Base-by-base conservation (phyloP, 2,329 filamentous ascomycete species). In the Metarhizium brunneum region DNA sequence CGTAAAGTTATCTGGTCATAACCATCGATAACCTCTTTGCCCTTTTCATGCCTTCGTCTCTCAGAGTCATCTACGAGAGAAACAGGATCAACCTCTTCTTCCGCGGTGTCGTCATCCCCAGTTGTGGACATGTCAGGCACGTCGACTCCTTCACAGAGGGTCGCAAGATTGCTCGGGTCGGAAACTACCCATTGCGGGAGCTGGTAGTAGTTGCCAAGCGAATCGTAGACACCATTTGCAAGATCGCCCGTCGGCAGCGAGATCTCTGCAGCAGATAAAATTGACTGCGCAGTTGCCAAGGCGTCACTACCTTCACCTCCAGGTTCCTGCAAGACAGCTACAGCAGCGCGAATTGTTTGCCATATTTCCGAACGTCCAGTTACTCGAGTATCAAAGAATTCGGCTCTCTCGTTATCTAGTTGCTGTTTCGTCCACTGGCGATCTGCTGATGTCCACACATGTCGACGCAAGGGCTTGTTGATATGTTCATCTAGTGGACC, bases 351-450 rank as follows among this genome's bases (percentile, higher is more conserved):
- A 14, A 96, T 70, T 0, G 88, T 86, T 62, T 83, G 83, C 92
- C 92, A 97, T 30, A 94, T 80, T 69, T 96, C 89, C 4, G 79
- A 65, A 4, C 83, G 79, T 2, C 90, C 90, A 0, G 87, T 88
- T 16, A 95, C 89, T 50, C 90, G 78, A 1, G 92, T 96, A 58
- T 96, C 91, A 70, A 95, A 97, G 76, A 95, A 96, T 59, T 90
- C 90, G 51, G 73, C 74, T 51, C 92, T 82, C 71, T 96, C 89
- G 36, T 77, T 78, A 57, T 84, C 81, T 2, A 96, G 75, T 54
- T 86, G 75, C 16, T 72, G 66, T n/a, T 80, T 82, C 1, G 88
- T 91, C 88, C 88, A 95, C 16, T 73, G 70, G 20, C 81, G 81
- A 54, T 78, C 76, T 58, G 78, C 79, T 56, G 85, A 82, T 13